These are phyloP conservation scores for Ligustrum vulgare DNA, from an alignment of 257 asterid genomes.

Conservation along the genomic window DNA sequence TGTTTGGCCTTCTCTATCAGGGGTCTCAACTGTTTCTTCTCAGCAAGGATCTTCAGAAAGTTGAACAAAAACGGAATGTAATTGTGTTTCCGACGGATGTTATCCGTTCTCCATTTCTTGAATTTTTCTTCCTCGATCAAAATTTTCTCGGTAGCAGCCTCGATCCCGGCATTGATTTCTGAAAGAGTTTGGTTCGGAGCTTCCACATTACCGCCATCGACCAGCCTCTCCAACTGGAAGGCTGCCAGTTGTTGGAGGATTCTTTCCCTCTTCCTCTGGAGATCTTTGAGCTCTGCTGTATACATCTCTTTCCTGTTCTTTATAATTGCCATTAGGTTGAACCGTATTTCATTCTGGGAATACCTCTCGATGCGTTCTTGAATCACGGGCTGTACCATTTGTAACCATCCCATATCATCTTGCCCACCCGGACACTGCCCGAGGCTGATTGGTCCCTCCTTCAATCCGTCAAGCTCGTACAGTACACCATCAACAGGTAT, in stretches of 20 bases:
- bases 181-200: constrained; percentile 55
- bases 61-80: constrained; percentile 91
- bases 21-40: constrained; percentile 98
- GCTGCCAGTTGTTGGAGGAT: constrained; percentile 73
- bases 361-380: constrained; percentile 89
- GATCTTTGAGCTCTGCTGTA: constrained; percentile 88
- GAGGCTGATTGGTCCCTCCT: constrained; percentile 97
- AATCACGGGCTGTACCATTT: constrained; percentile 84
- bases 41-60: constrained; percentile 95
- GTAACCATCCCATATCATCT: constrained; percentile 72
- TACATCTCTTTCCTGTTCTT: constrained; percentile 85
- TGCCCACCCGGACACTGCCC: constrained; percentile 74
- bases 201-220: constrained; percentile 63
- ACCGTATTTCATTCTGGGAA: constrained; percentile 82
- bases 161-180: constrained; percentile 78
- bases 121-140: constrained; percentile 96
- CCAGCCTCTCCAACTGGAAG: constrained; percentile 70
- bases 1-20: constrained; percentile 94
- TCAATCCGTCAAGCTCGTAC: constrained; percentile 96
- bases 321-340: constrained; percentile 81
- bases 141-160: constrained; percentile 82
- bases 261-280: constrained; percentile 81
- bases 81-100: constrained; percentile 84
- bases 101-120: constrained; percentile 93
- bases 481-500: constrained; percentile 91